Evolutionary conservation across 2,329 filamentous ascomycete genomes (phyloP), one percentile per base, ranked within the genome.

Genomic region (Camillea tinctor): DNA sequence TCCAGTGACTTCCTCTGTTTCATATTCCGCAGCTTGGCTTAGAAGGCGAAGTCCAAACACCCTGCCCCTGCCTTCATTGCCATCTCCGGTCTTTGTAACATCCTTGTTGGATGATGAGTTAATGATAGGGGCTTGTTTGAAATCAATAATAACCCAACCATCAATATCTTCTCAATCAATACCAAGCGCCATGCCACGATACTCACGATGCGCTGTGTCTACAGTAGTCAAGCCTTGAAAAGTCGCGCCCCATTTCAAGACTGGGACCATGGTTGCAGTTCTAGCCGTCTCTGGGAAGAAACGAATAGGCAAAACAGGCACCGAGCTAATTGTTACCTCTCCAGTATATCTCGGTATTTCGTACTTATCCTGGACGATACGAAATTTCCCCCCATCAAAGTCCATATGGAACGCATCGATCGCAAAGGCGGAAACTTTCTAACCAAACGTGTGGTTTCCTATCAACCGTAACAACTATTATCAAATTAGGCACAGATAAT

Each of bases 161-260:
- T 60, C 50, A 24, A 60, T 56, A 7, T 52, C 50, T 50, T 58
- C 52, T 17, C 52, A 20, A n/a, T 59, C 49, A 40, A 8, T 19
- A 36, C 60, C 58, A 7, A 62, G 52, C 19, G 23, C 52, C 53
- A 54, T 58, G n/a, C 57, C 60, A 19, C 52, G 20, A 21, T 60
- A 62, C 52, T 62, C 60, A 15, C 60, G 60, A n/a, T 62, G 60
- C 15, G 60, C 60, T 17, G 55, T 55, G 21, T 62, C 58, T 4
- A 59, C 60, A 15, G 53, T 40, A n/a, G 54, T 54, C 17, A 60
- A 22, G 40, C 44, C 21, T 15, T 22, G 54, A 40, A 60, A 60
- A 11, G 56, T 60, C 22, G 24, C 11, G 21, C 58, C 58, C 21
- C 58, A 15, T 26, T 36, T 55, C 50, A 62, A 26, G 40, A 62